Base-by-base conservation (phyloP, 129 eudicot species). In the Deinandra increscens region DNA sequence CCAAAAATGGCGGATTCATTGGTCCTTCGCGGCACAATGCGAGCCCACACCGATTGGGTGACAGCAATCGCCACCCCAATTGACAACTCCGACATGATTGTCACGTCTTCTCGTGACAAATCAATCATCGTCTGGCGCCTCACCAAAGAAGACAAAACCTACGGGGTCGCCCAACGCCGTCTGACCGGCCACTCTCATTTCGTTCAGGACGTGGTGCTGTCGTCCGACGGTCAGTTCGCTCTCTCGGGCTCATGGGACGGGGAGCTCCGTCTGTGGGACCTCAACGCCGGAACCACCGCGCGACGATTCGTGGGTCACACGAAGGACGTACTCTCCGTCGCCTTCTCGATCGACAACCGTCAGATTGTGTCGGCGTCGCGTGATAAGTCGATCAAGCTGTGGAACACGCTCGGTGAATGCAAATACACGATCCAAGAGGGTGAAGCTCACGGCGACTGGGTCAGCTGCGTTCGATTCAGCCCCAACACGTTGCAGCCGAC, bases 31-130 rank as follows among this genome's bases (percentile, higher is more conserved):
- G 95, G 95, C 81, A 84, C 89, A 3, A 81, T 87, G 87, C 48
- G 85, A 13, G 89, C 87, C 58, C 95, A 87, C 88, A 84, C 95
- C 48, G 90, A 87, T 33, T 82, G 89, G 90, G 95, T 87, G 7
- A 84, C 90, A 19, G 95, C 95, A 23, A 87, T 84, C 70, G 95
- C 88, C 37, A 72, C 84, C 69, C 90, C 90, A 0, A 82, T 87
- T 68, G 90, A 84, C 84, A 87, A 87, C 73, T 78, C 90, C 70
- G 76, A 76, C 67, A 76, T 73, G 68, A 76, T 81, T 1, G 82
- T 81, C 55, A 71, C 85, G 0, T 73, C 85, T 5, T 81, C 85
- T 1, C 77, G 82, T 4, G 85, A 81, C 79, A 81, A 81, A 60
- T 81, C 85, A 11, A 68, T 81, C 79, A 81, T 81, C 75, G 68